These are phyloP conservation scores for Deinandra increscens DNA, from an alignment of 129 eudicot species.

Conservation along the genomic window DNA sequence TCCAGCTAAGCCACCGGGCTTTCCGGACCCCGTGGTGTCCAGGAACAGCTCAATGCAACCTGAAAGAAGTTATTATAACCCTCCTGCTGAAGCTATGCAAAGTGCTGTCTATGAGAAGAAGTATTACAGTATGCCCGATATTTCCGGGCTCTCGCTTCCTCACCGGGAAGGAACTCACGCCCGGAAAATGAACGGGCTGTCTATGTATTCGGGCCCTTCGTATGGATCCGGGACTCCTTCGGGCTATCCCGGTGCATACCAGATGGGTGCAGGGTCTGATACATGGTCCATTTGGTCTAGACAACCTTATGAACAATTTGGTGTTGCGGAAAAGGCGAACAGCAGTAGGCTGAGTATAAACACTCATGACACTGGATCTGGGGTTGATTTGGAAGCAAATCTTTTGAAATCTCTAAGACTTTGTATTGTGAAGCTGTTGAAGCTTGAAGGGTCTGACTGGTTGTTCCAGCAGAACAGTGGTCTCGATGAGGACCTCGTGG, in stretches of 20 bases:
- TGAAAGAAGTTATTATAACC: slow-evolving; percentile 43
- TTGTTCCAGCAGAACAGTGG: slow-evolving; percentile 86
- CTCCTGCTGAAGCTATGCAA: slow-evolving; percentile 35
- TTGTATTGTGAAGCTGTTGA: slow-evolving; percentile 68
- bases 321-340: slow-evolving; percentile 61
- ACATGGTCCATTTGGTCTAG: slow-evolving; percentile 73
- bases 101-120: slow-evolving; percentile 50
- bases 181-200: slow-evolving; percentile 39
- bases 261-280: slow-evolving; percentile 42
- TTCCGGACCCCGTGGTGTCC: slow-evolving; percentile 65
- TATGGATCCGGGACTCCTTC: slow-evolving; percentile 47
- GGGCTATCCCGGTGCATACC: slow-evolving; percentile 48
- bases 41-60: slow-evolving; percentile 65
- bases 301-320: slow-evolving; percentile 81
- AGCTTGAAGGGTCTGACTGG: slow-evolving; percentile 90
- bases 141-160: slow-evolving; percentile 71
- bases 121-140: slow-evolving; percentile 87
- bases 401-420: slow-evolving; percentile 74
- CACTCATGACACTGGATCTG: slow-evolving; percentile 49
- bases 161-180: slow-evolving; percentile 43
- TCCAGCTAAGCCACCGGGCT: slow-evolving; percentile 71
- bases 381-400: slow-evolving; percentile 65
- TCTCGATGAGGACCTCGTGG: slow-evolving; percentile 87
- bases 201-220: slow-evolving; percentile 44
- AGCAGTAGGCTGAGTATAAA: slow-evolving; percentile 22